phyloP scores from a whole-genome alignment of 2,329 filamentous ascomycete species.

The Trichoderma brevicompactum region DNA sequence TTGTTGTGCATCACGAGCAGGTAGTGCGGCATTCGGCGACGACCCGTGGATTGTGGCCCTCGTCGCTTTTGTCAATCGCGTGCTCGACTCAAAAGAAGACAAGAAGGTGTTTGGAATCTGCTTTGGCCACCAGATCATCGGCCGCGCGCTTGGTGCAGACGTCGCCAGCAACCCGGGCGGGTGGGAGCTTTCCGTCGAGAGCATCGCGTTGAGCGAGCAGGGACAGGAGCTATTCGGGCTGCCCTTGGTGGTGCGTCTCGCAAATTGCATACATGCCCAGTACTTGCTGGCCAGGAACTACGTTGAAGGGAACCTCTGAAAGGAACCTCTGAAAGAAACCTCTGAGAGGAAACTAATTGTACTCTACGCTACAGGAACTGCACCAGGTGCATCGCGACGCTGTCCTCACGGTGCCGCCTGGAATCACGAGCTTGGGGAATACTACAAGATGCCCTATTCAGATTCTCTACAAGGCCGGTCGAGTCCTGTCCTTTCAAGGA shows the following conservation, averaged over 20 bases:
- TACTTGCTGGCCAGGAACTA: too few species aligned
- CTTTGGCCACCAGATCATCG: constrained; percentile 53
- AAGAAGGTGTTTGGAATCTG: constrained; percentile 50
- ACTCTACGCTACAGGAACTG: constrained; percentile 33
- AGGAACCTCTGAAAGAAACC: too few species aligned
- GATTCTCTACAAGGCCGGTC: constrained; percentile 44
- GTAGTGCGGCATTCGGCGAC: background rate
- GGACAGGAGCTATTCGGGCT: constrained; percentile 44
- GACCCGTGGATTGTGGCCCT: constrained; percentile 31
- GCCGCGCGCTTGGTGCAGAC: constrained; percentile 45
- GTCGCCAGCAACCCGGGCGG: constrained; percentile 45
- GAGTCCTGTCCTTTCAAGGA: constrained; percentile 48
- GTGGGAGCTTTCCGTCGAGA: constrained; percentile 49
- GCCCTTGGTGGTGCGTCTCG: background rate
- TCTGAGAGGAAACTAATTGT: too few species aligned
- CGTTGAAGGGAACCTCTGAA: too few species aligned
- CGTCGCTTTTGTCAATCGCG: constrained; percentile 41
- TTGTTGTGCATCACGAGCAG: background rate
- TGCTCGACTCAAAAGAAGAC: constrained; percentile 35
- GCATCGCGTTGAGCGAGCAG: constrained; percentile 43
- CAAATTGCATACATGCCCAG: too few species aligned
- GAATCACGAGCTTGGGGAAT: constrained; percentile 45
- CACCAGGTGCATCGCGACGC: constrained; percentile 54
- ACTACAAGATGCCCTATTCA: constrained; percentile 47
- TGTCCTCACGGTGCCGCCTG: constrained; percentile 44